Evolutionary conservation across 2,329 filamentous ascomycete genomes (phyloP).

Genomic region (Eutypella sp.): DNA sequence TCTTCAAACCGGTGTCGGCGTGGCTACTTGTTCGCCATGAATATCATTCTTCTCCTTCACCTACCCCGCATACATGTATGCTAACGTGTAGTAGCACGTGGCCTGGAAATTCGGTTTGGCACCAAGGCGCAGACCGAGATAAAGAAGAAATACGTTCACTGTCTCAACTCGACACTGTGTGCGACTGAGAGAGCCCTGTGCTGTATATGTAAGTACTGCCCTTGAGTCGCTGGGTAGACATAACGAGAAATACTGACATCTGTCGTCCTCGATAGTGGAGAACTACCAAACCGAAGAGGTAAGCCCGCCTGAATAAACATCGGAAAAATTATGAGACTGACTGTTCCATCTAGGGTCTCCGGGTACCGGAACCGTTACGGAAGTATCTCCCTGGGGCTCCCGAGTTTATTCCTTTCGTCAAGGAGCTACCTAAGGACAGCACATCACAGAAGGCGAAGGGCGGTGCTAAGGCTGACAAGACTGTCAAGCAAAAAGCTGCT

Average conservation of each 20-base stretch:
- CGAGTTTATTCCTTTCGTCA: constrained; percentile 83
- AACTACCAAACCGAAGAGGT: constrained; percentile 92
- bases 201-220: constrained; percentile 54
- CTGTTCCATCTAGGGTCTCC: constrained; percentile 53
- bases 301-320: constrained; percentile 28
- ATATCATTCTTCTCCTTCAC: neutral
- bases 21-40: too few species aligned
- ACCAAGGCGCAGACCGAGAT: constrained; percentile 78
- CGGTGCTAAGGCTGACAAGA: constrained; percentile 24
- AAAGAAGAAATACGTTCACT: constrained; percentile 92
- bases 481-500: constrained; percentile 21
- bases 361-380: constrained; percentile 75
- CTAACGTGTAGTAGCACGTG: neutral
- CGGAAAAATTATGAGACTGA: neutral
- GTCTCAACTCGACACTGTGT: constrained; percentile 82
- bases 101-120: constrained; percentile 83
- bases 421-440: constrained; percentile 75
- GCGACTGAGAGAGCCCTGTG: constrained; percentile 90
- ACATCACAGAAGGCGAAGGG: constrained; percentile 52
- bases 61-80: neutral
- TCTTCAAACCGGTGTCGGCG: too few species aligned
- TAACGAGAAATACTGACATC: neutral
- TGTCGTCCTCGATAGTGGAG: constrained; percentile 49
- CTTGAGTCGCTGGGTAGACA: neutral
- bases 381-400: constrained; percentile 88